Evolutionary conservation across 2,329 filamentous ascomycete species (phyloP), one percentile per base, ranked within the genome.

Genomic region (Septoria petroselini): DNA sequence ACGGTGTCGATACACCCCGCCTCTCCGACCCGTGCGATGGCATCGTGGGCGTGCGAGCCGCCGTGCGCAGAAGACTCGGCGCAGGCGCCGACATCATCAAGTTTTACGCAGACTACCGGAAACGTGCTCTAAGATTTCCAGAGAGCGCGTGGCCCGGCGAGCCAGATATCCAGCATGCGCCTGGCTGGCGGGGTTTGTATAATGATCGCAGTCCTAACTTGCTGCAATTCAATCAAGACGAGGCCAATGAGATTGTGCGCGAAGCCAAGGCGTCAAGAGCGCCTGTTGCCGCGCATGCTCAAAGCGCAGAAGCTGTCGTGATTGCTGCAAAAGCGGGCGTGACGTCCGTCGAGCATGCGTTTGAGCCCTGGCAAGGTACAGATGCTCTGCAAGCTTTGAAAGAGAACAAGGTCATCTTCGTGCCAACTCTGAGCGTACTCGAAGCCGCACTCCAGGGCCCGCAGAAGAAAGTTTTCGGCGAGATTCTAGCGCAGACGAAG

Each of bases 361-460:
- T 54, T 14, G 51, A 60, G 50, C 21, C 49, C 7, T 57, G 51
- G 42, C 55, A 63, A 15, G 63, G 67, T 17, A 69, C 72, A 1
- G 72, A 73, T 27, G 64, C 75, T 1, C 62, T 79, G 17, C 43
- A 65, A 6, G 69, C 64, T 9, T 75, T 81, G 76, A 64, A 58
- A 12, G 64, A 71, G 18, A 68, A 71, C n/a, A 63, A 62, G 0
- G 70, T 67, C 1, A 75, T 81, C 15, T 76, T 77, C 48, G 75
- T 81, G 14, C 78, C 78, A 1, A 81, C 78, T 1, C 66, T 81
- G 2, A 66, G 75, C 1, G 71, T 78, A 14, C 65, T 70, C 2
- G 75, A 77, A 51, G 40, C 62, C 6, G 30, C 14, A 11, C 17
- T 44, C 15, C 7, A 15, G 12, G 19, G 30, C n/a, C n/a, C n/a